Conservation (phyloP, 345 rosid species). For the Xanthoceras sorbifolium region DNA sequence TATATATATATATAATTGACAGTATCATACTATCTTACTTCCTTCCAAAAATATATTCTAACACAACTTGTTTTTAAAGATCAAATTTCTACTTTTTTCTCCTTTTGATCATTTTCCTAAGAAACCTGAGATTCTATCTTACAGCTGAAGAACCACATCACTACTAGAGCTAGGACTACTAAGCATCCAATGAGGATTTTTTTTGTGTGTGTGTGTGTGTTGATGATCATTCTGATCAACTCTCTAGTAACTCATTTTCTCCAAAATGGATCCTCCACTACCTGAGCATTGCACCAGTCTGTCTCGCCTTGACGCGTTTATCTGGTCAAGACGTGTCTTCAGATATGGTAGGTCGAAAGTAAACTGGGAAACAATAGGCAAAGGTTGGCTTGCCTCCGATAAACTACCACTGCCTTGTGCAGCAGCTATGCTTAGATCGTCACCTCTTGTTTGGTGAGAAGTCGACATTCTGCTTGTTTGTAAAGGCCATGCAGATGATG, state of each 20-base stretch:
- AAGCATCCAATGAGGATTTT: conserved; percentile 28
- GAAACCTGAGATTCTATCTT: background rate
- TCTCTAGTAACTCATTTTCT: conserved; percentile 16
- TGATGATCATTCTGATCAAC: conserved; percentile 9
- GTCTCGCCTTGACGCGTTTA: conserved; percentile 21
- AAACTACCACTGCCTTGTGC: conserved; percentile 4
- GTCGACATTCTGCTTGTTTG: conserved; percentile 10
- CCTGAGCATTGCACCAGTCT: conserved; percentile 13
- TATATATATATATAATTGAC: too few species aligned
- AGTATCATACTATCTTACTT: too few species aligned
- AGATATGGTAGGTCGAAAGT: conserved; percentile 46
- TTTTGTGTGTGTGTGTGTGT: too few species aligned
- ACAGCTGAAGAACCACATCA: conserved; percentile 34
- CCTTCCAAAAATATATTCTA: too few species aligned
- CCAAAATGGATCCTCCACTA: conserved; percentile 5
- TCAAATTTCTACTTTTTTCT: background rate
- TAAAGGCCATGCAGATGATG: conserved; percentile 15
- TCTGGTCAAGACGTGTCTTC: conserved; percentile 36
- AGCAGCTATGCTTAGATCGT: conserved; percentile 11
- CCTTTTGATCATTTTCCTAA: background rate
- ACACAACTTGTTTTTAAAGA: background rate
- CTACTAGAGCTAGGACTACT: conserved; percentile 8
- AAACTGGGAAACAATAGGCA: conserved; percentile 20
- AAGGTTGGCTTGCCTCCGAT: conserved; percentile 11
- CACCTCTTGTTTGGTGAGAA: conserved; percentile 10